Base-by-base conservation (phyloP, 140 eudicot genomes). In the Anethum foeniculum region DNA sequence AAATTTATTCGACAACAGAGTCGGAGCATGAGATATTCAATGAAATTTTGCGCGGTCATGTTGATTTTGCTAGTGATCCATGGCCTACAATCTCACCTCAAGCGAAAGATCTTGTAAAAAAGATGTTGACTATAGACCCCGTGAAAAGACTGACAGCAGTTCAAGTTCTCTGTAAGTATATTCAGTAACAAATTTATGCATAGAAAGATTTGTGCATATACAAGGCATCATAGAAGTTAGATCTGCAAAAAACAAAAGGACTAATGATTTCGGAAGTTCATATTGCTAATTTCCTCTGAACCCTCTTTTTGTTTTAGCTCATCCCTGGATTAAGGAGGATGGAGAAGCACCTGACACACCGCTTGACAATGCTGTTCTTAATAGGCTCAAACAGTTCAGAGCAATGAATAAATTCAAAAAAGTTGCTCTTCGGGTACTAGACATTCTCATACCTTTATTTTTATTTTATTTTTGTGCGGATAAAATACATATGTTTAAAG, bases 321-420 rank as follows among this genome's bases (percentile, higher is more conserved):
- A 91, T 85, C 87, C 83, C n/a, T 91, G 97, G 97, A 83, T 91
- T 80, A 85, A 82, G 77, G 91, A 86, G 48, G 92, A 89, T 67
- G 97, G 94, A 74, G 94, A 84, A 86, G 94, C 89, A 69, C 88
- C 91, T 5, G 90, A 89, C 58, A 80, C 80, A 36, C 90, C 90
- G 36, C 86, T 85, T 62, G 94, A 89, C 48, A 81, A 81, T 52
- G 77, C 79, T 68, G 87, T 91, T 73, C 54, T 79, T 27, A 76
- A 46, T 28, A 85, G 83, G 65, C 64, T 86, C 79, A 89, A 81
- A 79, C 87, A 85, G 21, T 86, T 89, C 71, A 80, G 84, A 77
- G 90, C 89, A 75, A 83, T 89, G 87, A 86, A 83, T 76, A 81
- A 86, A 64, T 89, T 89, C 87, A 85, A 89, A 82, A 89, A 79